A percentile compares a stretch with the other conserved stretches of the same genome.
phyloP scores from a whole-genome alignment of 176 grass and related monocot species.

The Triticum aestivum region DNA sequence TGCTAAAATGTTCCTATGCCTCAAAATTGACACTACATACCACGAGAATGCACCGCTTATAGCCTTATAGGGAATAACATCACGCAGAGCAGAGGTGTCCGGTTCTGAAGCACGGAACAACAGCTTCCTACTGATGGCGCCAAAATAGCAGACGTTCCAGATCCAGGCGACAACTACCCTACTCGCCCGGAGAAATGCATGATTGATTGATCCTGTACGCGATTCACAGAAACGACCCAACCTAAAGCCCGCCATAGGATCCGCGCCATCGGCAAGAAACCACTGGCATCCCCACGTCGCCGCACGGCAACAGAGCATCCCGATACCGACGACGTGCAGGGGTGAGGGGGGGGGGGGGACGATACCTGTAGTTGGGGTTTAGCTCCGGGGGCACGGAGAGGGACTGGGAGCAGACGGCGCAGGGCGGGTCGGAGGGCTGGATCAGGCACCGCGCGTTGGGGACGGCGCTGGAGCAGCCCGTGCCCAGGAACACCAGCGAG shows the following conservation, averaged over 20 bases:
- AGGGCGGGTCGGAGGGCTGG: conserved; percentile 79
- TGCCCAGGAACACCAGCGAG: conserved; percentile 91
- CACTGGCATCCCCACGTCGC: background rate
- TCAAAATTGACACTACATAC: background rate
- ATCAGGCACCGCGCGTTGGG: conserved; percentile 96
- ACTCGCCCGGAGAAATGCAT: background rate
- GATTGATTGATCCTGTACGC: background rate
- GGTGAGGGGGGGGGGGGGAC: background rate
- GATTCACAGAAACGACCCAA: background rate
- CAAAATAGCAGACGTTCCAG: background rate
- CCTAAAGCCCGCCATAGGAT: background rate
- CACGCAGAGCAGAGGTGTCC: background rate
- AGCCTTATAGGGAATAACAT: background rate
- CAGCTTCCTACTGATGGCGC: background rate
- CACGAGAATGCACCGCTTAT: background rate
- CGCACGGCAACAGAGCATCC: background rate
- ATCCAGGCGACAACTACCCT: background rate
- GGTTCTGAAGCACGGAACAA: background rate
- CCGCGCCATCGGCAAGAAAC: background rate
- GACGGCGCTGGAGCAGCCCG: conserved; percentile 90
- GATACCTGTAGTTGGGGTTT: conserved; percentile 93
- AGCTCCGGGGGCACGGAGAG: conserved; percentile 71
- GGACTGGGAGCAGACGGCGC: conserved; percentile 80
- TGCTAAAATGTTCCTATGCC: background rate
- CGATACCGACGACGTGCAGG: background rate